Evolutionary conservation across 2,329 filamentous ascomycete genomes (phyloP).

Genomic region (Chaetothyriales sp.): DNA sequence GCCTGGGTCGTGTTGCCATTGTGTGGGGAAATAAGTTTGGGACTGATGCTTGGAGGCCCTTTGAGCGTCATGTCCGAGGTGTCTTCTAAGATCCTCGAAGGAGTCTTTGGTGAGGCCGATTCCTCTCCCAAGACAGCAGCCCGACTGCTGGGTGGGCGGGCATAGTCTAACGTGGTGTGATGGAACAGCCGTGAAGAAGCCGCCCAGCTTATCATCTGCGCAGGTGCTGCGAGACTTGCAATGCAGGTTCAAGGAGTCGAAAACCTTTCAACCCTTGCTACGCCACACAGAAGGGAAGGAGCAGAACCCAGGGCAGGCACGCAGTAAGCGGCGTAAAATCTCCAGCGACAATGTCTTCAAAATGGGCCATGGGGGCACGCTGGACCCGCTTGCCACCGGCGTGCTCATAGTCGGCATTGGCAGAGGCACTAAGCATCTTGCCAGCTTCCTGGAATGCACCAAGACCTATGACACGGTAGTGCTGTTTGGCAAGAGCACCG

Average conservation of each 20-base stretch:
- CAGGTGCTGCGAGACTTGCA: constrained; percentile 84
- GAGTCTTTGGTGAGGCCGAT: constrained; percentile 43
- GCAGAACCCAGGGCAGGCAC: constrained; percentile 4
- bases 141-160: background rate
- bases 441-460: constrained; percentile 69
- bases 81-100: constrained; percentile 41
- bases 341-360: constrained; percentile 60
- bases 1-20: background rate
- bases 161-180: constrained; percentile 1
- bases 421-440: constrained; percentile 69
- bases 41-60: constrained; percentile 1
- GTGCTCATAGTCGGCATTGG: constrained; percentile 83
- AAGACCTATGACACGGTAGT: constrained; percentile 88
- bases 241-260: constrained; percentile 66
- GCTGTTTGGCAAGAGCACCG: constrained; percentile 81
- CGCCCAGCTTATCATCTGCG: constrained; percentile 70
- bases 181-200: constrained; percentile 74
- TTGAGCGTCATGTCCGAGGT: constrained; percentile 14
- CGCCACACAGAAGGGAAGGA: constrained; percentile 22
- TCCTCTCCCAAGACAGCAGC: constrained; percentile 14
- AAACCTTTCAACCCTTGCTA: constrained; percentile 66
- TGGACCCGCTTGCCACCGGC: constrained; percentile 87
- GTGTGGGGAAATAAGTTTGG: background rate
- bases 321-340: constrained; percentile 38
- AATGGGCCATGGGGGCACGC: constrained; percentile 88